Percentiles rank a stretch among this genome's conserved stretches.
These are phyloP conservation scores for Cladosporium phlei DNA, from an alignment of 2,329 filamentous ascomycete genomes.

Conservation along the genomic window DNA sequence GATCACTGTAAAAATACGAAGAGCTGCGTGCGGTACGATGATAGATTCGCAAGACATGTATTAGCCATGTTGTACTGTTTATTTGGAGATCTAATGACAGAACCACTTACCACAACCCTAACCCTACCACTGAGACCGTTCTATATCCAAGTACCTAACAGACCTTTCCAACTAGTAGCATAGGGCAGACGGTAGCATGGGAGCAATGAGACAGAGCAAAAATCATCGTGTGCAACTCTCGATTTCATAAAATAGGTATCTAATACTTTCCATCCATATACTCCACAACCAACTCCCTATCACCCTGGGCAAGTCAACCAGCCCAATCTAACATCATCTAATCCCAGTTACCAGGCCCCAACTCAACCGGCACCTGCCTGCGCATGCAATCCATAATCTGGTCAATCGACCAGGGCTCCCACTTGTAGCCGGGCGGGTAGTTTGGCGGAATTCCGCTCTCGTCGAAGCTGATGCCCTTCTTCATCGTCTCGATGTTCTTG, in stretches of 20 bases:
- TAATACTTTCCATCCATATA: neutral
- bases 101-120: no score
- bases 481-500: slow-evolving; percentile 38
- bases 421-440: slow-evolving; percentile 35
- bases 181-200: no score
- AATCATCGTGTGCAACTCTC: no score
- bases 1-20: no score
- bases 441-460: slow-evolving; percentile 42
- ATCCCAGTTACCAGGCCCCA: slow-evolving; percentile 32
- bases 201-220: neutral
- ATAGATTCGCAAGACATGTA: no score
- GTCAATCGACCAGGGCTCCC: slow-evolving; percentile 41
- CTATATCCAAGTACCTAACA: no score
- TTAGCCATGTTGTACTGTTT: no score
- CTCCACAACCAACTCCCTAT: neutral
- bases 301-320: neutral
- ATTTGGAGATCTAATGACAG: no score
- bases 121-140: no score
- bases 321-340: slow-evolving; percentile 5
- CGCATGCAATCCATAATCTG: slow-evolving; percentile 37
- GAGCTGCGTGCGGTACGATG: no score
- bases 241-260: slow-evolving; percentile 5
- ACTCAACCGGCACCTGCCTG: slow-evolving; percentile 31
- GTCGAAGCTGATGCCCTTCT: slow-evolving; percentile 39
- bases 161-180: no score